Evolutionary conservation across 495 filamentous ascomycete species (phyloP), one percentile per base, ranked within the genome.

Genomic region (Penicillium verhagenii): DNA sequence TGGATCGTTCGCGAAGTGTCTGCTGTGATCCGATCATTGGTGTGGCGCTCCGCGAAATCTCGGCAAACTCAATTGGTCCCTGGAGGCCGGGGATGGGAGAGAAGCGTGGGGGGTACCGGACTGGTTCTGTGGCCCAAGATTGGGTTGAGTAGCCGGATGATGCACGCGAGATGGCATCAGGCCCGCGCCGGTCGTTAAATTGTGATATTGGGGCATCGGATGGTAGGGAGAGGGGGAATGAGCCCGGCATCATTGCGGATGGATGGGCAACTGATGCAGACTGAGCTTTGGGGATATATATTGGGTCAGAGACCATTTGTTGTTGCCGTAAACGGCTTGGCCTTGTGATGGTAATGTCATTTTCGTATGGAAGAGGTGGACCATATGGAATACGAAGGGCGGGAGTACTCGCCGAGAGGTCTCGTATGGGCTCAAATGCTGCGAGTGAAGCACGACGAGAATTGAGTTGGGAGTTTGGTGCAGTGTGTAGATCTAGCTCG

Each of bases 91-190:
- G 57, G 8, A 63, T n/a, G 6, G 67, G 68, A 4, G 66, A 63
- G 49, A 68, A 62, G 14, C 58, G 61, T 7, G 64, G 62, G 3
- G 69, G 72, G 35, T 57, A 65, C 6, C 62, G 61, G 26, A 63
- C 60, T 6, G 72, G 72, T 9, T 76, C 74, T 11, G 73, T 75
- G 2, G 66, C 58, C 70, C 73, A 77, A 9, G 73, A 76, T 19
- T 72, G 65, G 13, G 67, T 63, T 20, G 74, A 78, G 21, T 67
- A 61, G 3, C 48, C 58, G 0, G 74, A 76, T 1, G 68, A 64
- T 13, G 54, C 60, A 13, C 73, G 68, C 1, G 73, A 65, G 56
- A 76, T 66, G 0, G 66, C 50, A 19, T 72, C 72, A 2, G 66
- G 33, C 0, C 53, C 59, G 6, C 66, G 64, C 1, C 31, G 57